A percentile compares a stretch with the other conserved stretches of the same genome.
Conservation (phyloP, 2,329 filamentous ascomycete genomes). For the Corynespora cassiicola region DNA sequence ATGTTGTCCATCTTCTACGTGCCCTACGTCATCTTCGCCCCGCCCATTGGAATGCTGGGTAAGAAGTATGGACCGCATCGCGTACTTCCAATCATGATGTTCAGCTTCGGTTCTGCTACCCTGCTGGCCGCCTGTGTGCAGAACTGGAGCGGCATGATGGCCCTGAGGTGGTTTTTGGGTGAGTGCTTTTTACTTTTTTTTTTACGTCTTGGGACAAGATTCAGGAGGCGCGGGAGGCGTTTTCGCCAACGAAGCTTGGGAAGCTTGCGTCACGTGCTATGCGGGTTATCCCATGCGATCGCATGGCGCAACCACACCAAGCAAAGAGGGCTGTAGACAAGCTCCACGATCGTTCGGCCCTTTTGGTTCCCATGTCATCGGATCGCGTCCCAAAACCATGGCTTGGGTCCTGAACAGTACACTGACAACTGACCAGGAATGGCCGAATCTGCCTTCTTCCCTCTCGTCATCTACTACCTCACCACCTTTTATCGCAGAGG, state of each 20-base stretch:
- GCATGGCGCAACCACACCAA: no score
- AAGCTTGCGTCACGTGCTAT: constrained; percentile 6
- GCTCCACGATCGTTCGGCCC: no score
- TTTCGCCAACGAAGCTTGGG: constrained; percentile 13
- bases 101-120: constrained; percentile 70
- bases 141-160: constrained; percentile 71
- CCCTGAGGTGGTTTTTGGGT: constrained; percentile 73
- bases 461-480: constrained; percentile 69
- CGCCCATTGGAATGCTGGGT: constrained; percentile 69
- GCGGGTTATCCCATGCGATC: neutral
- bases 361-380: no score
- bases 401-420: neutral
- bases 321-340: no score
- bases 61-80: constrained; percentile 71
- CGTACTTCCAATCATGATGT: constrained; percentile 72
- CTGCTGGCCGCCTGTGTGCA: constrained; percentile 62
- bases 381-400: no score
- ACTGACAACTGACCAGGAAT: constrained; percentile 48
- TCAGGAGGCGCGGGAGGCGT: constrained; percentile 9
- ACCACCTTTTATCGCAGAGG: constrained; percentile 72
- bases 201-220: neutral
- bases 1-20: constrained; percentile 77
- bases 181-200: constrained; percentile 12
- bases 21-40: constrained; percentile 74
- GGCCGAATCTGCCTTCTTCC: constrained; percentile 73